Evolutionary conservation across 1,139 yeast genomes (phyloP).

Genomic region (Pichia sp.): DNA sequence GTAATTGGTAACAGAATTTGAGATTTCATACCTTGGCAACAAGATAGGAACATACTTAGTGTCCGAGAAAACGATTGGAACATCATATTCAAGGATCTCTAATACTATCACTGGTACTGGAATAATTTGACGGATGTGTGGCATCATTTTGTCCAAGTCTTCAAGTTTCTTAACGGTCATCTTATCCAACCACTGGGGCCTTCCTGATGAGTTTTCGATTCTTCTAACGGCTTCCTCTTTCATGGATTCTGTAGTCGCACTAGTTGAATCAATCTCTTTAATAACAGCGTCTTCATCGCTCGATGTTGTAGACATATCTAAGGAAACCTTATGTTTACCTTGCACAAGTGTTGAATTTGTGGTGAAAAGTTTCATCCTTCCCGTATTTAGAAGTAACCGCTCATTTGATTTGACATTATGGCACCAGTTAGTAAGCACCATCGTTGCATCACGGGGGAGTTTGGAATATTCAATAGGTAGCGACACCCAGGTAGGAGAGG

Average conservation of each 20-base stretch:
- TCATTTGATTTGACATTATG: slow-evolving; percentile 58
- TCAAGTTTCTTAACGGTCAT: slow-evolving; percentile 55
- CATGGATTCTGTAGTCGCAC: background rate
- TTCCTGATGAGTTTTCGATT: background rate
- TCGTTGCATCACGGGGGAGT: slow-evolving; percentile 51
- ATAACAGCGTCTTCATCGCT: background rate
- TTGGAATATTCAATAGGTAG: slow-evolving; percentile 69
- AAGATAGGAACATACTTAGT: slow-evolving; percentile 31
- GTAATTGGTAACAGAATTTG: slow-evolving; percentile 17
- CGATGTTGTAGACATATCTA: no score
- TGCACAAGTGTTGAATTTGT: slow-evolving; percentile 38
- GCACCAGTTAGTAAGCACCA: slow-evolving; percentile 37
- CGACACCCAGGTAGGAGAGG: slow-evolving; percentile 38
- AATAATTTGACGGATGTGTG: background rate
- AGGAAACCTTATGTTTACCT: slow-evolving; percentile 35
- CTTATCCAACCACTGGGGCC: slow-evolving; percentile 70
- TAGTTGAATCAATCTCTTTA: background rate
- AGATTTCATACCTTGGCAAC: slow-evolving; percentile 24
- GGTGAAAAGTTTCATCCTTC: slow-evolving; percentile 57
- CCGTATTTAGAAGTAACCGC: slow-evolving; percentile 47
- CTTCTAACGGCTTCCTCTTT: background rate
- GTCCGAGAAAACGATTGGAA: slow-evolving; percentile 78
- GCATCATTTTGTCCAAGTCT: background rate
- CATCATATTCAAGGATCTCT: slow-evolving; percentile 70
- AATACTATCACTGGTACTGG: slow-evolving; percentile 34